A percentile compares a stretch with the other conserved stretches of the same genome.
phyloP scores from a whole-genome alignment of 2,329 filamentous ascomycete species.

The Exophiala sp. region DNA sequence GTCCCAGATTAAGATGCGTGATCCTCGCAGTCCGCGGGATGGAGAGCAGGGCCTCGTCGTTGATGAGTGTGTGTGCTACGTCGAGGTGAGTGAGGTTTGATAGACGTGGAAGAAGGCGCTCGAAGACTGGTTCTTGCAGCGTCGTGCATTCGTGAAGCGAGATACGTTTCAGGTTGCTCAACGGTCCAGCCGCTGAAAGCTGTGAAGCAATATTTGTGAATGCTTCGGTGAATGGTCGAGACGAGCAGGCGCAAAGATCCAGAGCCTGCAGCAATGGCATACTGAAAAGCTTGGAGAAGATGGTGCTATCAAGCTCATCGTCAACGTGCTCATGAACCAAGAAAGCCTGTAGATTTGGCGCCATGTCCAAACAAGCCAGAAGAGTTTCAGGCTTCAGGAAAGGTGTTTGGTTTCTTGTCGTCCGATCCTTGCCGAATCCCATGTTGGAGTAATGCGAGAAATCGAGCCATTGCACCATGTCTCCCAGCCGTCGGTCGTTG shows the following conservation, averaged over 20 bases:
- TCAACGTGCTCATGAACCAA: constrained; percentile 78
- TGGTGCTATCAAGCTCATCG: constrained; percentile 65
- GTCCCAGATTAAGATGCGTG: constrained; percentile 74
- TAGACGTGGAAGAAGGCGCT: constrained; percentile 68
- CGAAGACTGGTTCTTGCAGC: constrained; percentile 64
- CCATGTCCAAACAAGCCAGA: constrained; percentile 65
- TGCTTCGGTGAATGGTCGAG: constrained; percentile 61
- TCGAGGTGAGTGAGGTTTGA: constrained; percentile 70
- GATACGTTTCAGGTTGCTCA: constrained; percentile 59
- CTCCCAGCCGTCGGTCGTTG: constrained; percentile 65
- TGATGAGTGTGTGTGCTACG: constrained; percentile 73
- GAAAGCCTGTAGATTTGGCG: constrained; percentile 72
- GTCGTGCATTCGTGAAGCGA: constrained; percentile 77
- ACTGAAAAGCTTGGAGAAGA: constrained; percentile 68
- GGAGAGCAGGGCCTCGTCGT: constrained; percentile 64
- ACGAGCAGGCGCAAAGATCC: constrained; percentile 75
- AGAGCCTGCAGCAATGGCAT: constrained; percentile 63
- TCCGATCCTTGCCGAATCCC: constrained; percentile 69
- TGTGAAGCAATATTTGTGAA: constrained; percentile 55
- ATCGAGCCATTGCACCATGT: constrained; percentile 73
- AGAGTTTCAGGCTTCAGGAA: constrained; percentile 74
- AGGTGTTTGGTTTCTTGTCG: constrained; percentile 69
- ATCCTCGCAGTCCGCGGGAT: constrained; percentile 69
- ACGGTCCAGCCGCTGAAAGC: constrained; percentile 51
- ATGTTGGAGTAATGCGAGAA: constrained; percentile 84